A percentile compares a stretch with the other conserved stretches of the same genome.
Evolutionary conservation across 352 stramenopile species (phyloP).

Genomic region (Phytophthora idaei): DNA sequence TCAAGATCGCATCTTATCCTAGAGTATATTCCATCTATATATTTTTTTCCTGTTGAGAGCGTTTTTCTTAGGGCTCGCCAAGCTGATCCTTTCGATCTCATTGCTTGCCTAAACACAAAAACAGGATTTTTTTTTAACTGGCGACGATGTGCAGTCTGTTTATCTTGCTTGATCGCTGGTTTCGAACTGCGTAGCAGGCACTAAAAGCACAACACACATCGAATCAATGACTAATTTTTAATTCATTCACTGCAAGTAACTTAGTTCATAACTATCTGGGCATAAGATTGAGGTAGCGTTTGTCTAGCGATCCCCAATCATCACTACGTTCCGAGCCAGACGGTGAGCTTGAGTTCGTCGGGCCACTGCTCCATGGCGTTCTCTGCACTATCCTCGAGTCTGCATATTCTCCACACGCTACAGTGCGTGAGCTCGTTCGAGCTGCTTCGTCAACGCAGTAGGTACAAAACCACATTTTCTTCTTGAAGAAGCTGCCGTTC

Average conservation of each 20-base stretch:
- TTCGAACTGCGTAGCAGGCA: no score
- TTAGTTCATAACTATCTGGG: slow-evolving; percentile 14
- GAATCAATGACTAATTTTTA: background rate
- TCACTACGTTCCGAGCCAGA: slow-evolving; percentile 23
- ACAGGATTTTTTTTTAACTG: no score
- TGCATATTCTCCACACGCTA: slow-evolving; percentile 32
- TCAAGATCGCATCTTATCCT: background rate
- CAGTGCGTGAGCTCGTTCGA: slow-evolving; percentile 17
- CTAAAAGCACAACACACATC: no score
- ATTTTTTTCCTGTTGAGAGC: no score
- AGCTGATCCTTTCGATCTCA: no score
- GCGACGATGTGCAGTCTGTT: no score
- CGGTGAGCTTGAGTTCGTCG: slow-evolving; percentile 23
- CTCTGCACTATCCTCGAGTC: slow-evolving; percentile 7
- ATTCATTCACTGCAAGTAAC: background rate
- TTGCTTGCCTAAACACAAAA: no score
- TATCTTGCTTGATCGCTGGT: no score
- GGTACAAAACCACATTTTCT: slow-evolving; percentile 39
- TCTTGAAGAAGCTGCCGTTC: slow-evolving; percentile 23
- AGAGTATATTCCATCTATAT: background rate
- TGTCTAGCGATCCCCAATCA: slow-evolving; percentile 27
- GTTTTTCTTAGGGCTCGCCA: no score
- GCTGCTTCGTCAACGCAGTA: slow-evolving; percentile 31
- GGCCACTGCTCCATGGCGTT: slow-evolving; percentile 25
- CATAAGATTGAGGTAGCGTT: slow-evolving; percentile 30